Base-by-base conservation (phyloP, 2,329 filamentous ascomycete genomes). In the Fusarium coffeatum region DNA sequence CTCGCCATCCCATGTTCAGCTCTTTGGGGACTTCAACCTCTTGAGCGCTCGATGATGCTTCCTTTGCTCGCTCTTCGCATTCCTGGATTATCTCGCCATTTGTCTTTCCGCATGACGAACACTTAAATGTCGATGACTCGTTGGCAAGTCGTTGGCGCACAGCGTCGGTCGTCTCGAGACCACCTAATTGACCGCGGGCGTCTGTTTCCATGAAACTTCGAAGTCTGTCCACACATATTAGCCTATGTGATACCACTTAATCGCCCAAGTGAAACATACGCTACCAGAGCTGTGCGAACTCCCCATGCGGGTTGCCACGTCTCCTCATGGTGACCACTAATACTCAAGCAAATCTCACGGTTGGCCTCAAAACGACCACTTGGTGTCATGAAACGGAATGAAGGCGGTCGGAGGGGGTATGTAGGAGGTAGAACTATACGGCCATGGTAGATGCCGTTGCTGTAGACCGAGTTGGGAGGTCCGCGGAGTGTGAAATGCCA, bases 231-330 rank as follows among this genome's bases (percentile, higher is more conserved):
- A 27, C 5, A 42, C 3, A 40, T n/a, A 20, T 75, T 8, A 74
- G 71, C 2, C 8, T 23, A 27, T 16, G 1, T 1, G 18, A 25
- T 18, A 5, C 6, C 4, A 40, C 2, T 4, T 0, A 3, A 13
- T 4, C 18, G 34, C 34, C 12, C 3, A n/a, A 3, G 23, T 5
- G 22, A 12, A 72, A 80, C 87, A 18, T 77, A 83, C 82, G 89
- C 89, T 43, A 90, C 87, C 9, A 99, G 83, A 18, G 96, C 95
- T 6, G 96, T 98, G 64, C 96, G 87, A 12, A 99, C 91, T 0
- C 96, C 96, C 96, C 96, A 99, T 1, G 96, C 96, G 0, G 96
- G 96, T 85, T 98, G 95, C 96, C 96, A 99, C 18, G 93, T 97
- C 83, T 98, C 96, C 80, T 98, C 96, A 81, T 99, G 96, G 80